Base-by-base conservation (phyloP, 768 basidiomycete species). In the Hericium coralloides region DNA sequence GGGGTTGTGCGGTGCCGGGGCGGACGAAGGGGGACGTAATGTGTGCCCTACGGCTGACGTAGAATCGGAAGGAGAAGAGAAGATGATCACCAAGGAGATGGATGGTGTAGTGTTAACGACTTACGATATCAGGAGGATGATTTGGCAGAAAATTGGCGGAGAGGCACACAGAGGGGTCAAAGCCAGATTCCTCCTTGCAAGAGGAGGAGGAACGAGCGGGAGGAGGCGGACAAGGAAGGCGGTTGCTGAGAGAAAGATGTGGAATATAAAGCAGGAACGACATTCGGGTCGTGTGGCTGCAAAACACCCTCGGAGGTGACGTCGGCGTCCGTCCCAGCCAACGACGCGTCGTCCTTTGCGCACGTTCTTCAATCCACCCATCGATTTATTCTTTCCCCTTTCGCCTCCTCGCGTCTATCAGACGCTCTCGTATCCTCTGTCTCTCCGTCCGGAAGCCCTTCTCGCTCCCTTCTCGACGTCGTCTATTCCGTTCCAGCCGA, bases 281-380 rank as follows among this genome's bases (percentile, higher is more conserved):
- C 52, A 12, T 38, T 37, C 22, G 22, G 51, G 71, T 72, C 69
- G 66, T 68, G 72, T 71, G 70, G 71, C 70, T 72, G 71, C 66
- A 71, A 71, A 70, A 70, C 62, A 54, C 64, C 58, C 41, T 60
- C 53, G 38, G 61, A 63, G 63, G 52, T 52, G 62, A 55, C 55
- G 58, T 45, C 49, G 55, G 58, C 63, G 60, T 61, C 63, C 62
- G 61, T 52, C 64, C 7, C 58, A 65, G 67, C 63, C 61, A 68
- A 63, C 63, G 59, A 61, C 56, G 63, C 60, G 63, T 63, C 60
- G 61, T 55, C 48, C 38, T 49, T 55, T 55, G 69, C 73, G 72
- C 72, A 73, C 72, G 72, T 73, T 73, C 72, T 70, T 64, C 69
- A 62, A 70, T 64, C 49, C 49, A 25, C 25, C 49, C 22, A 52